Percentiles rank a stretch among this genome's conserved stretches.
These are phyloP conservation scores for Collybia sordida DNA, from an alignment of 768 basidiomycete species.

Conservation along the genomic window DNA sequence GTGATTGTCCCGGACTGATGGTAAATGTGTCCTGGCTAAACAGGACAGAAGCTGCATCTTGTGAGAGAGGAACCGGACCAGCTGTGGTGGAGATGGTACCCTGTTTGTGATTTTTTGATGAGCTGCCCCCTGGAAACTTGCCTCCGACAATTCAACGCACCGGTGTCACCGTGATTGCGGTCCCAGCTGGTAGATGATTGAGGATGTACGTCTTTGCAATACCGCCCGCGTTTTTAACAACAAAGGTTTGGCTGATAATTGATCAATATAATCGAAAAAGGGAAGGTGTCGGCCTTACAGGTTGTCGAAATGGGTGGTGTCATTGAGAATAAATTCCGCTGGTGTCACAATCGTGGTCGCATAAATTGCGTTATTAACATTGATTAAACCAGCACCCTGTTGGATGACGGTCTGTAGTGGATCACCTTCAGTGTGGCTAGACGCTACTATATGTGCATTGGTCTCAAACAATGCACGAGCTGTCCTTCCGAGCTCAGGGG, in stretches of 20 bases:
- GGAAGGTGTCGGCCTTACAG: slow-evolving; percentile 27
- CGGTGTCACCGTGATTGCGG: slow-evolving; percentile 43
- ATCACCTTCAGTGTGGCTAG: slow-evolving; percentile 45
- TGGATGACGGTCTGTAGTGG: slow-evolving; percentile 52
- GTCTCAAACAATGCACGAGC: slow-evolving; percentile 46
- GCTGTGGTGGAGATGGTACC: slow-evolving; percentile 37
- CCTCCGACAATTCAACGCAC: slow-evolving; percentile 21
- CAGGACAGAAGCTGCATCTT: slow-evolving; percentile 41
- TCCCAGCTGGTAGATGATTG: slow-evolving; percentile 54
- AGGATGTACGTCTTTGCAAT: slow-evolving; percentile 45
- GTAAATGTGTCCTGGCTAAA: slow-evolving; percentile 46
- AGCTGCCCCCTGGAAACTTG: background rate
- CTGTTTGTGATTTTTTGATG: slow-evolving; percentile 19
- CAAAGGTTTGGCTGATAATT: slow-evolving; percentile 42
- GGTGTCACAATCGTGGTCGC: slow-evolving; percentile 52
- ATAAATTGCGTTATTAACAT: slow-evolving; percentile 58
- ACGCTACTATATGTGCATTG: slow-evolving; percentile 42
- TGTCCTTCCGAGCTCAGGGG: slow-evolving; percentile 18
- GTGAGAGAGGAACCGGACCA: slow-evolving; percentile 52
- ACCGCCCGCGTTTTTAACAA: slow-evolving; percentile 50
- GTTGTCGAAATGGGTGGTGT: slow-evolving; percentile 54
- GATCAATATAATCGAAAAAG: background rate
- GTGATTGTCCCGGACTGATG: slow-evolving; percentile 40
- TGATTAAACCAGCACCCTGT: slow-evolving; percentile 56
- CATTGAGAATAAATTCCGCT: slow-evolving; percentile 60